Percentiles rank a stretch among this genome's conserved stretches.
Conservation (phyloP, 1,284 basidiomycete species). For the Melampsora americana region DNA sequence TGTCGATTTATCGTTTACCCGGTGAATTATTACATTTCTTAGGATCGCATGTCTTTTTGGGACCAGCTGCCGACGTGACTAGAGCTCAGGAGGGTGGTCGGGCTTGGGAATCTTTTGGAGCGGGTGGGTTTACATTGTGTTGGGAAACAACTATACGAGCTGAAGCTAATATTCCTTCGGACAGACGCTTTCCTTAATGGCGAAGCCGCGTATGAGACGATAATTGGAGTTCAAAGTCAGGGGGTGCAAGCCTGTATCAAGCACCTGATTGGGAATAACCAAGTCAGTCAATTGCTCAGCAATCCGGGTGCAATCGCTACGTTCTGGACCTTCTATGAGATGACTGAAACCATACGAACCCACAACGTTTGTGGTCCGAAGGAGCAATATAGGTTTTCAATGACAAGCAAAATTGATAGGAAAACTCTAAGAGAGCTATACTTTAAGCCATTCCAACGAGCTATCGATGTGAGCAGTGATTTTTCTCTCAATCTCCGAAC, state of each 20-base stretch:
- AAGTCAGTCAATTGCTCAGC: constrained; percentile 31
- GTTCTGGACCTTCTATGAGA: neutral
- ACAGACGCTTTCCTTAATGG: neutral
- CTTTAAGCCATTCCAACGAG: constrained; percentile 9
- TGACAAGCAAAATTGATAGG: constrained; percentile 10
- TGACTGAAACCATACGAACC: neutral
- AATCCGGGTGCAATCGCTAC: neutral
- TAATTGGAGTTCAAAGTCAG: constrained; percentile 4
- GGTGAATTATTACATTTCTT: neutral
- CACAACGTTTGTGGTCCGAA: neutral
- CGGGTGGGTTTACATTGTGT: neutral
- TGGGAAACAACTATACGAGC: neutral
- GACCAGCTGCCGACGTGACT: constrained; percentile 49
- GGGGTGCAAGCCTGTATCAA: constrained; percentile 11
- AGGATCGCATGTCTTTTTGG: constrained; percentile 46
- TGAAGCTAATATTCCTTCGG: neutral
- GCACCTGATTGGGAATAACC: constrained; percentile 8
- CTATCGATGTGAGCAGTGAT: constrained; percentile 1
- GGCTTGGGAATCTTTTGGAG: constrained; percentile 47
- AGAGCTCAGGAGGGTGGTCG: constrained; percentile 49
- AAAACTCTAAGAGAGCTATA: constrained; percentile 22
- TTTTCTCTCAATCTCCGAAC: neutral
- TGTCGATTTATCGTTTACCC: neutral
- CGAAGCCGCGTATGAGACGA: neutral
- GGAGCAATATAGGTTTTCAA: constrained; percentile 19